Conservation (phyloP, 306 rosid genomes). For the Vicia faba region DNA sequence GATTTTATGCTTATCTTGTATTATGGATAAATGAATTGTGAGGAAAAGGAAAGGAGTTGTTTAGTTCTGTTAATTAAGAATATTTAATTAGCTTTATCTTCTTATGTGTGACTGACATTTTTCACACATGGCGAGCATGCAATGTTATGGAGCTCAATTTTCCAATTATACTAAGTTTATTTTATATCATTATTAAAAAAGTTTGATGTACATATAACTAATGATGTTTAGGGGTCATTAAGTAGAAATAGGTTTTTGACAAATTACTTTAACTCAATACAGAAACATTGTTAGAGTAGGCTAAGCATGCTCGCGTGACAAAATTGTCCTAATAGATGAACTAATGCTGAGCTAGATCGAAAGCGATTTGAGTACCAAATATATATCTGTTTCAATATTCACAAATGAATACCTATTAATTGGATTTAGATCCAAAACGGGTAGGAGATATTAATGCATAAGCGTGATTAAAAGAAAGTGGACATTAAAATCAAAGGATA, state of each 20-base stretch:
- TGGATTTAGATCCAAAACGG: constrained; percentile 35
- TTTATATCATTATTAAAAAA: too few relatives aligned
- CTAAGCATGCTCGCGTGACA: neutral
- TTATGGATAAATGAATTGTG: constrained; percentile 9
- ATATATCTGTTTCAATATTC: neutral
- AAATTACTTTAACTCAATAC: neutral
- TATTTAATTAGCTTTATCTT: neutral
- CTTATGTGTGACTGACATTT: constrained; percentile 10
- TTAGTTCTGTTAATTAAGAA: neutral
- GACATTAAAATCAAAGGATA: too few relatives aligned
- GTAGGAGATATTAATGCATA: neutral
- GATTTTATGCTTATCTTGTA: constrained; percentile 22
- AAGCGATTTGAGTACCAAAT: neutral
- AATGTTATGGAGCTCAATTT: neutral
- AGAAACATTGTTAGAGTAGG: neutral
- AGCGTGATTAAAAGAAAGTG: constrained; percentile 22
- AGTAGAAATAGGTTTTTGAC: neutral
- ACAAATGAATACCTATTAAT: neutral
- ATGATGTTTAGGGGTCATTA: neutral
- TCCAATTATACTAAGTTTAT: too few relatives aligned
- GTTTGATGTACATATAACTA: neutral
- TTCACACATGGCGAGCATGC: constrained; percentile 52
- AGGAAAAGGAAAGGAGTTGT: constrained; percentile 15
- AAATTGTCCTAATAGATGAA: neutral
- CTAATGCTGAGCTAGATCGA: neutral